Base-by-base conservation (phyloP, 345 rosid species). In the Lumnitzera littorea region DNA sequence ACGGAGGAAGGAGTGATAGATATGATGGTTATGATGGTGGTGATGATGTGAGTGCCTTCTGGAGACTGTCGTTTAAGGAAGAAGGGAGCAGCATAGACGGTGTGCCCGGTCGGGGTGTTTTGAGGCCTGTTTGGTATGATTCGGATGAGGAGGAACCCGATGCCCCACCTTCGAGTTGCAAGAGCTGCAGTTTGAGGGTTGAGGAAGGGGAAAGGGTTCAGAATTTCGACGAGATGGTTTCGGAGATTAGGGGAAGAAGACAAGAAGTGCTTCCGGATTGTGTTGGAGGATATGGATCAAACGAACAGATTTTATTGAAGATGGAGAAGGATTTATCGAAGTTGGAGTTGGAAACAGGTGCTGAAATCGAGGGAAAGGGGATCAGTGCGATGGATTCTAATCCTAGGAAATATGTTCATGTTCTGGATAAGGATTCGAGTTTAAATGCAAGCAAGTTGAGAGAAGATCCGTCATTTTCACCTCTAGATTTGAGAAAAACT, bases 21-120 rank as follows among this genome's bases (percentile, higher is more conserved):
- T 36, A 36, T 36, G 43, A 36, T 36, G 43, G 43, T 62, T 61
- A 77, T 47, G 68, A 68, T 46, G 77, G 82, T 65, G 81, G 74
- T 56, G 80, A 67, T 23, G 72, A 78, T 61, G 78, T 76, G 67
- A 76, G 70, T 58, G 91, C 66, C 14, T 82, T 81, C 60, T 80
- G 87, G 76, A 87, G 80, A 63, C 58, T 78, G 52, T 77, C 85
- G 12, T 73, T 75, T 64, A 80, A 83, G 12, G 82, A 80, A 9
- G 84, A 80, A 12, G 57, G 51, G 49, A 67, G 56, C 25, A 62
- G 43, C 57, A 69, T 52, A 48, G 69, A 62, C 24, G 63, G 63
- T 12, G 63, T 48, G 43, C 31, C 17, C 23, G 14, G 58, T 36
- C 64, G 66, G 17, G 59, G 46, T 20, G 63, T 31, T 43, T 13